Conservation (phyloP, 1,139 yeast species). For the Candida buenavistaensis region DNA sequence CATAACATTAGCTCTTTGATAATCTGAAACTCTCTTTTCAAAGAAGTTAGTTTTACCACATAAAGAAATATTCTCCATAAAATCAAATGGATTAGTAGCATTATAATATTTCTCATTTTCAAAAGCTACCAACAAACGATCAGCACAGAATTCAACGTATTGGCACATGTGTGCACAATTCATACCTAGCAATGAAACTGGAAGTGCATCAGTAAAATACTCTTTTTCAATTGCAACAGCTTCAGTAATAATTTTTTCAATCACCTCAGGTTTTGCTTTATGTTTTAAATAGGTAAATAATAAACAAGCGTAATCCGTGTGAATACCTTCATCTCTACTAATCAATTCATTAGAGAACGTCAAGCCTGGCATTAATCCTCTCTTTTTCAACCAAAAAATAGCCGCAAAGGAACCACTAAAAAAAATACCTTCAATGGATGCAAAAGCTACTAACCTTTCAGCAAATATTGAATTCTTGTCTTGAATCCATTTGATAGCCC, state of each 20-base stretch:
- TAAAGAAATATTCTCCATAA: constrained; percentile 96
- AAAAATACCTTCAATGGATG: constrained; percentile 98
- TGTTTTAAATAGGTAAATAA: constrained; percentile 88
- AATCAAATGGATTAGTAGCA: constrained; percentile 92
- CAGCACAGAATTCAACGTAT: constrained; percentile 97
- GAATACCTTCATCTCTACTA: constrained; percentile 97
- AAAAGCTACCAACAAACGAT: constrained; percentile 82
- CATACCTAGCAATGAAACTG: constrained; percentile 91
- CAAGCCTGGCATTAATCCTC: constrained; percentile 98
- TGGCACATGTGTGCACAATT: constrained; percentile 90
- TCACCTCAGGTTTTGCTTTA: constrained; percentile 78
- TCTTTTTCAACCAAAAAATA: constrained; percentile 95
- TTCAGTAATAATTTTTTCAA: constrained; percentile 85
- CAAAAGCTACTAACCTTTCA: constrained; percentile 96
- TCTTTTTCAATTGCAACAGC: constrained; percentile 95
- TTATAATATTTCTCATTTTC: constrained; percentile 90
- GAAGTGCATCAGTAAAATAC: constrained; percentile 91
- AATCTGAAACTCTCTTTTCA: constrained; percentile 98
- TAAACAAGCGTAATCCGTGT: constrained; percentile 96
- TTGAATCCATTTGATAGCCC: constrained; percentile 96
- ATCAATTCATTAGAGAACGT: constrained; percentile 96
- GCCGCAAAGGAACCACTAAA: constrained; percentile 98
- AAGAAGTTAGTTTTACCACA: constrained; percentile 99
- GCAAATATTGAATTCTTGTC: constrained; percentile 86
- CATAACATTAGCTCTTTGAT: constrained; percentile 99